These are phyloP conservation scores for Plantago major DNA, from an alignment of 257 asterid species.

Conservation along the genomic window DNA sequence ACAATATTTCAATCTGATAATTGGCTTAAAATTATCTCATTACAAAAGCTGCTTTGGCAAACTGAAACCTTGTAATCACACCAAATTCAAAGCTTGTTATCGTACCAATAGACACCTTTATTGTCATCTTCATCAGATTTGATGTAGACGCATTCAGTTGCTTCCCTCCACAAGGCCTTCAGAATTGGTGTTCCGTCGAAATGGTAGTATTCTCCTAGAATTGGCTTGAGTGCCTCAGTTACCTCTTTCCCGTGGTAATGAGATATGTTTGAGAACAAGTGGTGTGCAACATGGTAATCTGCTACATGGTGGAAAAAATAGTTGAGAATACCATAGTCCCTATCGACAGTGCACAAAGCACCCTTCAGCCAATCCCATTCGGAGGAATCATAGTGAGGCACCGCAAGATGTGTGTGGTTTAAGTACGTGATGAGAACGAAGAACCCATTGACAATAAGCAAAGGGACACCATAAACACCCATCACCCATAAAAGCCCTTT, in stretches of 20 bases:
- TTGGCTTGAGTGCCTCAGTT: conserved; percentile 8
- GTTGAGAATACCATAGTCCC: conserved; percentile 13
- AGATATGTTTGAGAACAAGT: conserved; percentile 9
- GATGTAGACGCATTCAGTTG: conserved; percentile 5
- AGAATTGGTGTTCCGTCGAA: conserved; percentile 3
- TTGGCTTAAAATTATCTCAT: too few relatives aligned
- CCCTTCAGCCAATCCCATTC: conserved; percentile 17
- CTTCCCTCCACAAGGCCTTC: conserved; percentile 17
- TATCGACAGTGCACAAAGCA: conserved; percentile 11
- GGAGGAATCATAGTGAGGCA: conserved; percentile 16
- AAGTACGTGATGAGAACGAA: too few relatives aligned
- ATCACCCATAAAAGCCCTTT: too few relatives aligned
- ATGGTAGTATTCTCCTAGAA: conserved; percentile 13
- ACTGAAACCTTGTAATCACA: too few relatives aligned
- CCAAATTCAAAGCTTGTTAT: background rate
- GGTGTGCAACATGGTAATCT: conserved; percentile 10
- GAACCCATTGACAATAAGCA: too few relatives aligned
- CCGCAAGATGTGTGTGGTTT: too few relatives aligned
- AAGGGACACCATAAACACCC: too few relatives aligned
- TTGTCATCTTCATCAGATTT: too few relatives aligned
- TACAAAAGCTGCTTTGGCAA: too few relatives aligned
- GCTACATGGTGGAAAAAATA: conserved; percentile 12
- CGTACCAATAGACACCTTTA: conserved; percentile 13
- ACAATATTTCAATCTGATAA: too few relatives aligned
- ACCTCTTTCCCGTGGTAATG: conserved; percentile 12